phyloP scores from a whole-genome alignment of 768 basidiomycete species.

The Suillus weaverae region DNA sequence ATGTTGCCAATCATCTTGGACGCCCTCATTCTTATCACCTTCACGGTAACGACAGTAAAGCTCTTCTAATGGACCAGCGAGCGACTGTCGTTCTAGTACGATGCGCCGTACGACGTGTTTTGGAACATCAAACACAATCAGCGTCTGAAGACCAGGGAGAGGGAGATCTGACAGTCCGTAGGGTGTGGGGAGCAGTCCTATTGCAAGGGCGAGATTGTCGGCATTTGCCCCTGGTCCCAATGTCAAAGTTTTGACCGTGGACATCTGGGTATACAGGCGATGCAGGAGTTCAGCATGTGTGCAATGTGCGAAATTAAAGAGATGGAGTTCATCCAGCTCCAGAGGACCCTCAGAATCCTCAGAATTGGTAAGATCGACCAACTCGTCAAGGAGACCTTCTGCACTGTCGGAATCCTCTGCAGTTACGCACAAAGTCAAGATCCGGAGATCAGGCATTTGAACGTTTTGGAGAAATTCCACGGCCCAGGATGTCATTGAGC shows the following conservation, averaged over 20 bases:
- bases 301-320: background rate
- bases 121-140: background rate
- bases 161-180: background rate
- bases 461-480: background rate
- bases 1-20: background rate
- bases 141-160: background rate
- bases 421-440: background rate
- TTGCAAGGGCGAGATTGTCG: background rate
- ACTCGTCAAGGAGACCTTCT: background rate
- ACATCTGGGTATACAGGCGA: background rate
- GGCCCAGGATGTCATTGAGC: background rate
- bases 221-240: background rate
- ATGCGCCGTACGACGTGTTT: background rate
- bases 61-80: background rate
- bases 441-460: background rate
- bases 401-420: accelerated
- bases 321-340: background rate
- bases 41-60: background rate
- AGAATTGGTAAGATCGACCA: background rate
- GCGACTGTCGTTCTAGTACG: background rate
- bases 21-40: background rate
- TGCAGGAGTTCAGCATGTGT: background rate
- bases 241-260: background rate
- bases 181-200: background rate
- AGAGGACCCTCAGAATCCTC: background rate